A percentile compares a stretch with the other conserved stretches of the same genome.
Conservation (phyloP, 352 stramenopile genomes). For the Saprolegnia diclina region DNA sequence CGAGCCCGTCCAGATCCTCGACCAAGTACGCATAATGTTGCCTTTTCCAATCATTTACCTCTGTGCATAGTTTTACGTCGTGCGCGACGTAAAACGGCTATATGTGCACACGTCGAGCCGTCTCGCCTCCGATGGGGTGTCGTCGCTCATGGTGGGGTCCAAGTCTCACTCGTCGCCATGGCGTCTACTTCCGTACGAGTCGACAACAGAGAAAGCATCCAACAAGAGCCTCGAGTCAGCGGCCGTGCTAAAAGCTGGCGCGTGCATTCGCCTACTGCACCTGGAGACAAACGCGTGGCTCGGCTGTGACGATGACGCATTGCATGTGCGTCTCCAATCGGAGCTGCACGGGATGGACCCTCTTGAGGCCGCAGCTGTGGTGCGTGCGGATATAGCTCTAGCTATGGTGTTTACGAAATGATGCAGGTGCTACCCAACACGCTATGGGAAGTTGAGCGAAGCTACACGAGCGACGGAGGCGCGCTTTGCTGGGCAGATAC, state of each 20-base stretch:
- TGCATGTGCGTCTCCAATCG: slow-evolving; percentile 43
- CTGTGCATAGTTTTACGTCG: neutral
- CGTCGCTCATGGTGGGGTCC: slow-evolving; percentile 44
- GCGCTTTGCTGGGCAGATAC: slow-evolving; percentile 47
- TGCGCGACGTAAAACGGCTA: slow-evolving; percentile 40
- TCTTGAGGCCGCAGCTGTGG: slow-evolving; percentile 31
- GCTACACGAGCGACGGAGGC: slow-evolving; percentile 47
- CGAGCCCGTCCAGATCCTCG: slow-evolving; percentile 52
- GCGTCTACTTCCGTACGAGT: slow-evolving; percentile 52
- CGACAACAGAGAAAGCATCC: slow-evolving; percentile 9
- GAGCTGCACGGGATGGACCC: slow-evolving; percentile 34
- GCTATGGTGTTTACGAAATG: neutral
- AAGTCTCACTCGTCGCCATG: slow-evolving; percentile 52
- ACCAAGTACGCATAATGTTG: slow-evolving; percentile 39
- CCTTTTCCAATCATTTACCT: too few species aligned
- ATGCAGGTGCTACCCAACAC: slow-evolving; percentile 39
- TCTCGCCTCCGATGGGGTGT: slow-evolving; percentile 33
- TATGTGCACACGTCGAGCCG: slow-evolving; percentile 52
- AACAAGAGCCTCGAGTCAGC: slow-evolving; percentile 31
- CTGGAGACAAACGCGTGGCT: slow-evolving; percentile 64
- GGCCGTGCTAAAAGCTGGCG: slow-evolving; percentile 31
- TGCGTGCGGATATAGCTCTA: neutral
- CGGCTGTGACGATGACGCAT: slow-evolving; percentile 1
- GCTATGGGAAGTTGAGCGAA: slow-evolving; percentile 55
- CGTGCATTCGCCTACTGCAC: slow-evolving; percentile 57